Percentiles rank a stretch among this genome's conserved stretches.
Conservation (phyloP, 108 stramenopile species). For the Cylindrotheca closterium region DNA sequence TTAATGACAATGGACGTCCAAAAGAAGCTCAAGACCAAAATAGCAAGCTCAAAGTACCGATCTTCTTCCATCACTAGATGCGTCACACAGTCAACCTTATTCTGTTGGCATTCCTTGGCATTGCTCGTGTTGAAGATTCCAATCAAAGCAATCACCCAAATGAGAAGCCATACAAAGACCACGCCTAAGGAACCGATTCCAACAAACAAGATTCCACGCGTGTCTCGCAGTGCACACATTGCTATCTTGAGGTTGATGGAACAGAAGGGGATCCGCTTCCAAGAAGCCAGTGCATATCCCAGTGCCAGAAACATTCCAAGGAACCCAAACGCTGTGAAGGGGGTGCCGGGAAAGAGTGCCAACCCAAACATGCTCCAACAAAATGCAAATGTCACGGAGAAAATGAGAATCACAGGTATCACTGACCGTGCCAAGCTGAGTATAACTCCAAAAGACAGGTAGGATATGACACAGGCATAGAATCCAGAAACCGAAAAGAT, state of each 20-base stretch:
- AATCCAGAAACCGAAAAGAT: constrained; percentile 32
- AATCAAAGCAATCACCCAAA: constrained; percentile 66
- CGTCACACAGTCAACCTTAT: constrained; percentile 14
- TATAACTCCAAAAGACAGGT: constrained; percentile 45
- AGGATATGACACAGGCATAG: constrained; percentile 33
- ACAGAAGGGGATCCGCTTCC: constrained; percentile 79
- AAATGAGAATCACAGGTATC: constrained; percentile 41
- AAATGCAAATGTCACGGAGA: constrained; percentile 31
- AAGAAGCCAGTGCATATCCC: constrained; percentile 35
- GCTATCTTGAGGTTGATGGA: constrained; percentile 73
- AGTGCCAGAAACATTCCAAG: constrained; percentile 13
- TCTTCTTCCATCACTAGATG: constrained; percentile 15
- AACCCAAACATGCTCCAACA: constrained; percentile 42
- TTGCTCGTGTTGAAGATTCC: constrained; percentile 58
- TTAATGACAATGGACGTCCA: constrained; percentile 75
- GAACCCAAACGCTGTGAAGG: constrained; percentile 28
- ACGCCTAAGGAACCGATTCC: constrained; percentile 47
- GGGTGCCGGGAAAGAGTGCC: constrained; percentile 22
- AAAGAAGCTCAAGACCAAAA: constrained; percentile 52
- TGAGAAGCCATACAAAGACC: constrained; percentile 47
- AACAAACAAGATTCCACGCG: constrained; percentile 51
- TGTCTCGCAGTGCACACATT: constrained; percentile 56
- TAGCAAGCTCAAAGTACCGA: constrained; percentile 24
- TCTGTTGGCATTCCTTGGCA: constrained; percentile 26
- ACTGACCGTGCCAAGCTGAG: constrained; percentile 42